These are phyloP conservation scores for Neoascochyta sp. DNA, from an alignment of 2,329 filamentous ascomycete species.

Conservation along the genomic window DNA sequence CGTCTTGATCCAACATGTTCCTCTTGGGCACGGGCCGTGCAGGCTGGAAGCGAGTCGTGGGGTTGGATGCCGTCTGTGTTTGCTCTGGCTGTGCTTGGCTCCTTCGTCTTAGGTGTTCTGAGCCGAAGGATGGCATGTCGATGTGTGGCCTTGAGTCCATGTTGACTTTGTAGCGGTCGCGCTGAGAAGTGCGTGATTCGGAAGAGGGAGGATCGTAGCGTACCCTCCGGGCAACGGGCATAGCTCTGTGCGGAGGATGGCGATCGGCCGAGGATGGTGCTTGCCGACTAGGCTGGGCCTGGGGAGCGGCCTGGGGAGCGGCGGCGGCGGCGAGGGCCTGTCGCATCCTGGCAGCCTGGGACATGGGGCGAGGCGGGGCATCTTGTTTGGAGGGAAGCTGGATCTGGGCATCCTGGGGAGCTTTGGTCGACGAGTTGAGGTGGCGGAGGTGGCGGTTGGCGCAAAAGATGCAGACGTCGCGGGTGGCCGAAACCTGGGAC, in stretches of 20 bases:
- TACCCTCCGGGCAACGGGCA: conserved; percentile 3
- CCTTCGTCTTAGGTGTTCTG: conserved; percentile 24
- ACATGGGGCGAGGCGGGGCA: conserved; percentile 15
- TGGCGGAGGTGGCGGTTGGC: conserved; percentile 34
- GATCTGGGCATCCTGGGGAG: conserved; percentile 29
- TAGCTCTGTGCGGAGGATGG: too few species aligned
- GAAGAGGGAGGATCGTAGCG: conserved; percentile 1
- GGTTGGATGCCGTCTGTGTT: conserved; percentile 2
- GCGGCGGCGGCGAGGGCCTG: conserved; percentile 19
- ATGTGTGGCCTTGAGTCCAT: conserved; percentile 29
- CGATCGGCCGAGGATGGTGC: too few species aligned
- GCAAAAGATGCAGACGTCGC: conserved; percentile 40
- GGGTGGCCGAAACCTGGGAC: conserved; percentile 31
- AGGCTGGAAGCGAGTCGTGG: too few species aligned
- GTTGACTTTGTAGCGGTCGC: conserved; percentile 27
- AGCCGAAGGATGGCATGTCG: conserved; percentile 23
- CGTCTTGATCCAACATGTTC: conserved; percentile 24
- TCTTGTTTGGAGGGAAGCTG: conserved; percentile 24
- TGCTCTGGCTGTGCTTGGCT: conserved; percentile 16
- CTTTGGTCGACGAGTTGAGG: conserved; percentile 33
- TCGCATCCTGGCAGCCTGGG: conserved; percentile 29
- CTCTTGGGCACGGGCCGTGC: conserved; percentile 11
- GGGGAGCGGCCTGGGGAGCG: conserved; percentile 12
- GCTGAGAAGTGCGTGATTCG: conserved; percentile 6
- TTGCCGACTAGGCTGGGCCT: too few species aligned